Conservation (phyloP, 1,284 basidiomycete genomes). For the Veloporphyrellus conicus region DNA sequence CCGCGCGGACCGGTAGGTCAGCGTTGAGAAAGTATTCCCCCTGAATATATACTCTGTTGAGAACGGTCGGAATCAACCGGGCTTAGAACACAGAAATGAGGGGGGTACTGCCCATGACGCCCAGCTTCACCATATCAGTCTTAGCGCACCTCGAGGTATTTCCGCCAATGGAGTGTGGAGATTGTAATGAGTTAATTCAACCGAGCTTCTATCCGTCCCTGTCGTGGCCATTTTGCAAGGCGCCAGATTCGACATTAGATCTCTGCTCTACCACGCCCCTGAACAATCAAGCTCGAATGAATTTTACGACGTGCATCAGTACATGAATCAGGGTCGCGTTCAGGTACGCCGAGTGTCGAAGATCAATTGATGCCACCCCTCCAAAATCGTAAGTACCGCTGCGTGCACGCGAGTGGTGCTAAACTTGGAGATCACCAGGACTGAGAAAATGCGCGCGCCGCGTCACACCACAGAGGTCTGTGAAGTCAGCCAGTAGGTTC, state of each 20-base stretch:
- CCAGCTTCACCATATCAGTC: too few species aligned
- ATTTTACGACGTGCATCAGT: conserved; percentile 13
- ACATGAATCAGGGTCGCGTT: conserved; percentile 31
- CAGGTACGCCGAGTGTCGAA: conserved; percentile 18
- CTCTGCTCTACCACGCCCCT: conserved; percentile 17
- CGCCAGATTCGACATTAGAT: conserved; percentile 23
- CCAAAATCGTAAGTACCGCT: neutral
- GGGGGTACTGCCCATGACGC: neutral
- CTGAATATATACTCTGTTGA: conserved; percentile 13
- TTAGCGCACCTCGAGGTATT: conserved; percentile 10
- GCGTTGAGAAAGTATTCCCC: conserved; percentile 11
- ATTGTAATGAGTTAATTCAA: conserved; percentile 10
- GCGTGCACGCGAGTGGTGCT: neutral
- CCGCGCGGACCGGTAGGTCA: neutral
- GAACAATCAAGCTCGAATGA: conserved; percentile 24
- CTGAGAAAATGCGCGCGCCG: too few species aligned
- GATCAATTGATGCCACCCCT: conserved; percentile 16
- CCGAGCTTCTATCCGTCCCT: conserved; percentile 27
- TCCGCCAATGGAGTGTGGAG: conserved; percentile 16
- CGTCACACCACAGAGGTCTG: too few species aligned
- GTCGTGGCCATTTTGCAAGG: conserved; percentile 15
- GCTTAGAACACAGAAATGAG: neutral
- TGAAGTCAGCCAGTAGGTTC: neutral
- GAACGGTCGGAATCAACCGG: conserved; percentile 4
- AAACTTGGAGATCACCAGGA: neutral